phyloP scores from a whole-genome alignment of 257 asterid genomes.

The Fraxinus quadrangulata region DNA sequence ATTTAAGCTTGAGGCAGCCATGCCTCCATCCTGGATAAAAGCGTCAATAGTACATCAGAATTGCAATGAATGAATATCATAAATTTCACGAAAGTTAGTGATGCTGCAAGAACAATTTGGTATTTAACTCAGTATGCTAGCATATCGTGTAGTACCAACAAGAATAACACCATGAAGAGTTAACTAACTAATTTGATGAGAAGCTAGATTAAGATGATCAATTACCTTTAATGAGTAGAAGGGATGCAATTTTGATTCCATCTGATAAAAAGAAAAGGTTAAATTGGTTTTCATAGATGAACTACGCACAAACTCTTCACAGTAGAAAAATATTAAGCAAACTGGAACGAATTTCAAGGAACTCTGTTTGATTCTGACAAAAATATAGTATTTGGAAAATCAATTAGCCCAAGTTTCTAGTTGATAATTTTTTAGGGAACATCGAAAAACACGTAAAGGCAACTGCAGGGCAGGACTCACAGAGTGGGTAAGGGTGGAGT shows the following conservation, averaged over 20 bases:
- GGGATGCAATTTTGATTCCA: constrained; percentile 56
- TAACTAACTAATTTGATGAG: neutral
- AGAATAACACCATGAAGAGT: constrained; percentile 7
- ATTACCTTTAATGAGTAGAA: constrained; percentile 54
- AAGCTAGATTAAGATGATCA: constrained; percentile 15
- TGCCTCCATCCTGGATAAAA: constrained; percentile 48
- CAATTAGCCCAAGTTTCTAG: neutral
- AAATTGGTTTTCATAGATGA: constrained; percentile 20
- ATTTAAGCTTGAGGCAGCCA: constrained; percentile 42
- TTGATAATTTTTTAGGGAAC: neutral
- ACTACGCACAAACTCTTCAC: constrained; percentile 15
- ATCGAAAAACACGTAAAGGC: neutral
- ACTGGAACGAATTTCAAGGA: neutral
- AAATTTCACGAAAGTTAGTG: neutral
- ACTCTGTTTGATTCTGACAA: neutral
- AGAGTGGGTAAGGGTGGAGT: neutral
- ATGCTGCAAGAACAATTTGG: neutral
- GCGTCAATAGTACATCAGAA: neutral
- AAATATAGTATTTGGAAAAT: neutral
- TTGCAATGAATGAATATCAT: constrained; percentile 9
- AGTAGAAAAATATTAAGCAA: neutral
- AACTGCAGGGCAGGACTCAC: neutral
- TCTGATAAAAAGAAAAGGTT: constrained; percentile 47
- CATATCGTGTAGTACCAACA: neutral
- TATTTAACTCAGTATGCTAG: neutral